Evolutionary conservation across 1,284 basidiomycete species (phyloP), one percentile per base, ranked within the genome.

Genomic region (Ustilago vetiveriae): DNA sequence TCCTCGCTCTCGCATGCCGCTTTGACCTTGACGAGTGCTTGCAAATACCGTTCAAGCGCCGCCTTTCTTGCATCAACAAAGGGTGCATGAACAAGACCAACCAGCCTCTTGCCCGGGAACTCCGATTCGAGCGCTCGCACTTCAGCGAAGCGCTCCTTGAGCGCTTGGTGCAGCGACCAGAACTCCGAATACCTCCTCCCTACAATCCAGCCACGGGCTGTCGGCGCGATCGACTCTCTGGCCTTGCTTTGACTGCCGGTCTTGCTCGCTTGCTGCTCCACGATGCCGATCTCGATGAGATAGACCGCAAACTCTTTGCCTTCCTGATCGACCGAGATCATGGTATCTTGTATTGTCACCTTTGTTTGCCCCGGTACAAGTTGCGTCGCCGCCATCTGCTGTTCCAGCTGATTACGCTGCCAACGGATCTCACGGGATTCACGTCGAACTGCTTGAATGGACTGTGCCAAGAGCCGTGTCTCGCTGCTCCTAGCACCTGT

Each of bases 101-200:
- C 71, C 16, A 77, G 54, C 24, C 74, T 43, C 23, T 72, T 73
- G 10, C 75, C 74, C 0, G 75, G 75, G 22, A 77, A 75, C n/a
- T 71, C 50, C 3, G 62, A 40, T 24, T 78, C 74, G 21, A 73
- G 65, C 22, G 66, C 50, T 14, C 64, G 42, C n/a, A 72, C 72
- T 33, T 68, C 63, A 19, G 49, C 49, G 27, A 42, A 68, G 14
- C 63, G 87, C 47, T 94, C 92, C 56, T 88, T 88, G 42, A 98
- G 83, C 55, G 89, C 88, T 71, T 89, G 90, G 80, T 97, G 92
- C 85, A 97, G 89, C 48, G 87, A 88, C 75, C 90, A 87, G 82
- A 98, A 98, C 80, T 98, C 94, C 81, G 92, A 96, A 82, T 96
- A 98, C 60, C 95, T 85, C 67, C 94, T 85, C 5, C 92, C 89